Conservation (phyloP, 768 basidiomycete species). For the Lactifluus volemus region DNA sequence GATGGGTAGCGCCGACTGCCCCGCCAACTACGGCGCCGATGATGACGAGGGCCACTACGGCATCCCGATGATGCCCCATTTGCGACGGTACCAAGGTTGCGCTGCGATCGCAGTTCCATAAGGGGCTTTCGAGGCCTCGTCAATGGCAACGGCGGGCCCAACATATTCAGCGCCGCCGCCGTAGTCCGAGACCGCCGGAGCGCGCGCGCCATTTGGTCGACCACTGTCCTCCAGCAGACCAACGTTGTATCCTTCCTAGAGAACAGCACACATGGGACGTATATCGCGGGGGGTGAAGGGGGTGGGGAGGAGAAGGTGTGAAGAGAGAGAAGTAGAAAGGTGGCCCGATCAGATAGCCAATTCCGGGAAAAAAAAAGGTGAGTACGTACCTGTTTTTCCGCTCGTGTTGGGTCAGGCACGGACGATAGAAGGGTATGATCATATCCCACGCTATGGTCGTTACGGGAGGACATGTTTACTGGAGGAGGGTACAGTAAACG, state of each 20-base stretch:
- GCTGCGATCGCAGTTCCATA: not conserved
- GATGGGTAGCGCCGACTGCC: slow-evolving; percentile 42
- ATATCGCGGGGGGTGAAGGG: not conserved
- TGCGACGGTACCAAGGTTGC: slow-evolving; percentile 42
- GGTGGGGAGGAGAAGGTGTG: not conserved
- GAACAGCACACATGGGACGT: not conserved
- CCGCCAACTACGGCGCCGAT: slow-evolving; percentile 49
- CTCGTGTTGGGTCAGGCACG: slow-evolving; percentile 26
- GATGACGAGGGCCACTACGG: slow-evolving; percentile 33
- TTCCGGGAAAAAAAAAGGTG: not conserved
- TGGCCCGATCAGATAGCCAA: not conserved
- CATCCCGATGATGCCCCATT: slow-evolving; percentile 35
- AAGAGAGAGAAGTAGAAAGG: not conserved
- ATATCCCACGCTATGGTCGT: slow-evolving; percentile 14
- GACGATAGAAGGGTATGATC: slow-evolving; percentile 25
- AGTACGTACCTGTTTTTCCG: slow-evolving; percentile 26
- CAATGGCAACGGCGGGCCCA: slow-evolving; percentile 7
- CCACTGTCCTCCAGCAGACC: slow-evolving; percentile 30
- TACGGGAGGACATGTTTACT: slow-evolving; percentile 11
- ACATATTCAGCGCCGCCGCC: slow-evolving; percentile 12
- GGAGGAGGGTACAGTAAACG: too few species aligned
- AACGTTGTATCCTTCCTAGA: slow-evolving; percentile 47
- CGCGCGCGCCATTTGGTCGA: slow-evolving; percentile 15
- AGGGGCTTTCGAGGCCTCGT: slow-evolving; percentile 11
- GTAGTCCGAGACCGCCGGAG: slow-evolving; percentile 21